These are phyloP conservation scores for Cadophora gregata DNA, from an alignment of 2,329 filamentous ascomycete species.

Conservation along the genomic window DNA sequence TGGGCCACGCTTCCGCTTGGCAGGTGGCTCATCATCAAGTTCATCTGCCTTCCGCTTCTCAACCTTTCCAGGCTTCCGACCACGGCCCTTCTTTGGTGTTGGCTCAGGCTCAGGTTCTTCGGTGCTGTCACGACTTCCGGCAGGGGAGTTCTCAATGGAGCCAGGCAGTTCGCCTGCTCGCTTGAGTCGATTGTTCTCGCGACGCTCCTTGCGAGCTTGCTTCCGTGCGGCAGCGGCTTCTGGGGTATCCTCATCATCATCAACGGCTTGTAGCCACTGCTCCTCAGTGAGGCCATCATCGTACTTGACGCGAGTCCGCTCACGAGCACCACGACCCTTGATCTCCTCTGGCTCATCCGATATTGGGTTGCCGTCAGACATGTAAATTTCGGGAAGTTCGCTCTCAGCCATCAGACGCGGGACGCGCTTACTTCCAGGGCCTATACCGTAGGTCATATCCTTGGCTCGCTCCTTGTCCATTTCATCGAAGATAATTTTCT, in stretches of 20 bases:
- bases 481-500: constrained; percentile 78
- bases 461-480: constrained; percentile 78
- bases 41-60: constrained; percentile 86
- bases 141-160: constrained; percentile 70
- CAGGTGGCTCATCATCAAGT: constrained; percentile 67
- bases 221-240: constrained; percentile 93
- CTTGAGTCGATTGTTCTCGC: constrained; percentile 77
- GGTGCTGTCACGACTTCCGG: constrained; percentile 78
- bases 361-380: constrained; percentile 83
- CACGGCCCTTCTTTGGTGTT: constrained; percentile 78
- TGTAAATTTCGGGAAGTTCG: constrained; percentile 93
- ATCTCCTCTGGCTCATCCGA: constrained; percentile 80
- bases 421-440: constrained; percentile 63
- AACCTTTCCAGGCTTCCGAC: constrained; percentile 72
- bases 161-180: constrained; percentile 47
- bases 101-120: constrained; percentile 79
- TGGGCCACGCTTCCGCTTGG: constrained; percentile 79
- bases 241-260: constrained; percentile 93
- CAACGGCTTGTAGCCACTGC: constrained; percentile 97
- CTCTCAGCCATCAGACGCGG: constrained; percentile 85
- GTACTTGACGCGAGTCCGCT: constrained; percentile 92
- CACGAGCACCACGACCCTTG: constrained; percentile 87
- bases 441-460: constrained; percentile 74
- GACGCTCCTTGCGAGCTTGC: constrained; percentile 80
- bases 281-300: constrained; percentile 98